Percentiles rank a stretch among this genome's conserved stretches.
Conservation (phyloP, 192 early-diverging fungal genomes). For the Backusella tarrabulga region DNA sequence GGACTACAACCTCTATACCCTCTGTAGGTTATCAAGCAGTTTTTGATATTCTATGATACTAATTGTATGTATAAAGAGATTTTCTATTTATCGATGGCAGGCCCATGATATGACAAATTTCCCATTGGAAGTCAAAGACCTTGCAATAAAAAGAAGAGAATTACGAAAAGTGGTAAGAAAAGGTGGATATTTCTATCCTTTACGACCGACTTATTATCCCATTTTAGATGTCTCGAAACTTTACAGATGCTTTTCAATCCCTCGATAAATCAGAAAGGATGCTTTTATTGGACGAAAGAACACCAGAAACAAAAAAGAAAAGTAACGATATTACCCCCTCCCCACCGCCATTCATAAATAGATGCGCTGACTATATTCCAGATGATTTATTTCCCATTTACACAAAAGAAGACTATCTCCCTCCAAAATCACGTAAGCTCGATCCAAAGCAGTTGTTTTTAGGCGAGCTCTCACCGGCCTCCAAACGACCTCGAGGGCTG, state of each 20-base stretch:
- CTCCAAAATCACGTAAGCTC: neutral
- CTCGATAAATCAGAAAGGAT: constrained; percentile 6
- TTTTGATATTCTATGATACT: too few relatives aligned
- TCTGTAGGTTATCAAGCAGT: neutral
- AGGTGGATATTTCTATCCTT: too few relatives aligned
- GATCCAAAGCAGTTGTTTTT: constrained; percentile 33
- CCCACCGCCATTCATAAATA: too few relatives aligned
- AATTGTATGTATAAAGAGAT: constrained; percentile 2
- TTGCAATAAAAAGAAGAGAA: constrained; percentile 32
- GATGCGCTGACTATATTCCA: too few relatives aligned
- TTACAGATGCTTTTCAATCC: constrained; percentile 15
- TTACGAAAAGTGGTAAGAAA: constrained; percentile 34
- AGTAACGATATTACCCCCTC: neutral
- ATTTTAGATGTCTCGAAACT: constrained; percentile 16
- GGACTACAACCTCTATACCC: constrained; percentile 3
- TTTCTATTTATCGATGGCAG: constrained; percentile 22
- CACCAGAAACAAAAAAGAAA: neutral
- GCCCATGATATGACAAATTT: constrained; percentile 38
- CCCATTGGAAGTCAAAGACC: constrained; percentile 38
- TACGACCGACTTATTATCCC: neutral
- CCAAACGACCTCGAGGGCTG: neutral
- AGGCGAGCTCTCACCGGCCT: neutral
- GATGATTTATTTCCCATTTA: neutral
- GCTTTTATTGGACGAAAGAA: constrained; percentile 4
- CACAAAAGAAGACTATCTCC: neutral